phyloP scores from a whole-genome alignment of 1,284 basidiomycete species.

The Ustilago shanxiensis region DNA sequence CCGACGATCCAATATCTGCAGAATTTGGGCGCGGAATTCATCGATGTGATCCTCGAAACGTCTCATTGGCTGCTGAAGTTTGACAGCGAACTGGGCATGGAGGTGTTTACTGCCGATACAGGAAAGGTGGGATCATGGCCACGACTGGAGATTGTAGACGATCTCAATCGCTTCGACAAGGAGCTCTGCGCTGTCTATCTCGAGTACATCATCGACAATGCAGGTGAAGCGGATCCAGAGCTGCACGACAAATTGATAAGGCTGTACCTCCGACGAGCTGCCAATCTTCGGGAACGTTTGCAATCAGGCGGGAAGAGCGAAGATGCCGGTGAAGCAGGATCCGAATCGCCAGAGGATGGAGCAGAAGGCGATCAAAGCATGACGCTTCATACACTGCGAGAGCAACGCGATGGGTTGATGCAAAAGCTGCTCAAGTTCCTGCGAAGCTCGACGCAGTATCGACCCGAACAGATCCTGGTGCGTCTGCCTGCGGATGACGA shows the following conservation, averaged over 20 bases:
- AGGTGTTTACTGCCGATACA: conserved; percentile 92
- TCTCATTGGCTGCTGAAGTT: conserved; percentile 88
- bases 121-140: conserved; percentile 78
- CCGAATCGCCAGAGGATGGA: neutral
- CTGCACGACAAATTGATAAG: conserved; percentile 91
- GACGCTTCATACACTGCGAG: conserved; percentile 7
- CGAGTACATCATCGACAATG: conserved; percentile 84
- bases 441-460: conserved; percentile 79
- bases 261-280: conserved; percentile 78
- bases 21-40: conserved; percentile 76
- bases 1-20: conserved; percentile 92
- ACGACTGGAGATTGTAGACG: conserved; percentile 50
- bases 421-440: conserved; percentile 83
- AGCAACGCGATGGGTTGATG: conserved; percentile 74
- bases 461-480: conserved; percentile 83
- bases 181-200: conserved; percentile 79
- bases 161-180: conserved; percentile 80
- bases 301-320: neutral
- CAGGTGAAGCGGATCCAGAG: conserved; percentile 77
- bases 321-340: neutral
- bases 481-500: conserved; percentile 81
- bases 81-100: conserved; percentile 80
- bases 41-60: conserved; percentile 60
- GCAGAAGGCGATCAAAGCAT: neutral
- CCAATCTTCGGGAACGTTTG: conserved; percentile 69